phyloP scores from a whole-genome alignment of 2,329 filamentous ascomycete species.

The Nothophoma quercina region DNA sequence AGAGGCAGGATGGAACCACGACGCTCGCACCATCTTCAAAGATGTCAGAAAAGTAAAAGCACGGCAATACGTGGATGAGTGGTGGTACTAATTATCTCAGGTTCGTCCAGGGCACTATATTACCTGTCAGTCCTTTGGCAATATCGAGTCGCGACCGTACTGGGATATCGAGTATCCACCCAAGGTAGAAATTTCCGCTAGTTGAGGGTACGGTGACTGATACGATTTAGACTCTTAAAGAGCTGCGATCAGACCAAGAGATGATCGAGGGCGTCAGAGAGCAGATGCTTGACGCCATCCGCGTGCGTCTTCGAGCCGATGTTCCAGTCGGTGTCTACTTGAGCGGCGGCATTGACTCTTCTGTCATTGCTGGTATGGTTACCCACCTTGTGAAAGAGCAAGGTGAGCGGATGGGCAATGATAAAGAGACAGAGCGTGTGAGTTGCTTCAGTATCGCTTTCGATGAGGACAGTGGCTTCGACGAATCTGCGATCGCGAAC shows the following conservation, averaged over 20 bases:
- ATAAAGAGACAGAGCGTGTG: constrained; percentile 43
- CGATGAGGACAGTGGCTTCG: constrained; percentile 57
- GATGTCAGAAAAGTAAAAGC: constrained; percentile 50
- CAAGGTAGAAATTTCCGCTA: constrained; percentile 42
- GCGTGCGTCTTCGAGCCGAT: constrained; percentile 62
- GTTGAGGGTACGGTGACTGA: not conserved
- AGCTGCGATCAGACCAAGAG: constrained; percentile 57
- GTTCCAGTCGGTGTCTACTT: constrained; percentile 66
- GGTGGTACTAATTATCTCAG: constrained; percentile 14
- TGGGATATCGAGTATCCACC: constrained; percentile 62
- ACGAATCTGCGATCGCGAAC: constrained; percentile 59
- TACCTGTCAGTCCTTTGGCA: constrained; percentile 40
- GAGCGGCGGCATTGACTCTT: constrained; percentile 66
- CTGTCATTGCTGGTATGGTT: constrained; percentile 63
- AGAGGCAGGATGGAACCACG: constrained; percentile 54
- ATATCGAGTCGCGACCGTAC: constrained; percentile 54
- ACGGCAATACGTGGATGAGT: constrained; percentile 1
- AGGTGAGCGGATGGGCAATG: constrained; percentile 55
- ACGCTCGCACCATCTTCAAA: constrained; percentile 59
- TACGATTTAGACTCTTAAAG: constrained; percentile 43
- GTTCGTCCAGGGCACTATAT: constrained; percentile 49
- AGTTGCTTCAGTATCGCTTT: constrained; percentile 63
- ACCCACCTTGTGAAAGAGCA: constrained; percentile 59
- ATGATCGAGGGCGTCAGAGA: constrained; percentile 60
- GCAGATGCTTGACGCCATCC: constrained; percentile 60